A percentile compares a stretch with the other conserved stretches of the same genome.
Evolutionary conservation across 495 filamentous ascomycete species (phyloP).

Genomic region (Penicillium pancosmium): DNA sequence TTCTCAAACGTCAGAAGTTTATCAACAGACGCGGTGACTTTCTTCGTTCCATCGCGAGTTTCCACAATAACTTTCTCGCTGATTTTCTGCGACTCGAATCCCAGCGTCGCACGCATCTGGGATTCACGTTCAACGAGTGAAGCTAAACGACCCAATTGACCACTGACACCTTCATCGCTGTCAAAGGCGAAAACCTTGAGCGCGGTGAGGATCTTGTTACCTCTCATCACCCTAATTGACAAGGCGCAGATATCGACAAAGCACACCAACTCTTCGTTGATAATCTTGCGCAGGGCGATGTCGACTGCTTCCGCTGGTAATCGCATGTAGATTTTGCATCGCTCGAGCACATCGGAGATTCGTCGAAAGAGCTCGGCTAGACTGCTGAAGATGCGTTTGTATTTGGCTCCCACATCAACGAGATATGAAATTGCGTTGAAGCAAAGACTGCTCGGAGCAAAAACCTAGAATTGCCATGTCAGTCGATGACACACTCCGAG

Average conservation of each 20-base stretch:
- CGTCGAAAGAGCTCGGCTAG: slow-evolving; percentile 24
- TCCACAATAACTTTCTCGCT: slow-evolving; percentile 18
- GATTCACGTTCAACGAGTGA: slow-evolving; percentile 25
- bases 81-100: slow-evolving; percentile 23
- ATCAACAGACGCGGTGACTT: slow-evolving; percentile 16
- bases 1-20: slow-evolving; percentile 17
- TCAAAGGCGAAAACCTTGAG: slow-evolving; percentile 33
- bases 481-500: background rate
- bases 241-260: slow-evolving; percentile 31
- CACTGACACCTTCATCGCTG: slow-evolving; percentile 29
- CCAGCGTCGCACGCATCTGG: slow-evolving; percentile 27
- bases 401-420: slow-evolving; percentile 27
- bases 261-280: slow-evolving; percentile 32
- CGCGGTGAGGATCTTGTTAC: slow-evolving; percentile 27
- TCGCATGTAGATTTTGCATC: slow-evolving; percentile 32
- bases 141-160: slow-evolving; percentile 20
- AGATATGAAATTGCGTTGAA: slow-evolving; percentile 33
- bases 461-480: slow-evolving; percentile 16
- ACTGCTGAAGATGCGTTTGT: slow-evolving; percentile 34
- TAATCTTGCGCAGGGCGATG: slow-evolving; percentile 26
- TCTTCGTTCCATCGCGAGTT: slow-evolving; percentile 19
- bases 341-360: slow-evolving; percentile 30
- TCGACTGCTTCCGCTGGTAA: slow-evolving; percentile 27
- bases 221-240: slow-evolving; percentile 30
- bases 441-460: slow-evolving; percentile 25